Conservation (phyloP, 306 rosid genomes). For the Vicia faba region DNA sequence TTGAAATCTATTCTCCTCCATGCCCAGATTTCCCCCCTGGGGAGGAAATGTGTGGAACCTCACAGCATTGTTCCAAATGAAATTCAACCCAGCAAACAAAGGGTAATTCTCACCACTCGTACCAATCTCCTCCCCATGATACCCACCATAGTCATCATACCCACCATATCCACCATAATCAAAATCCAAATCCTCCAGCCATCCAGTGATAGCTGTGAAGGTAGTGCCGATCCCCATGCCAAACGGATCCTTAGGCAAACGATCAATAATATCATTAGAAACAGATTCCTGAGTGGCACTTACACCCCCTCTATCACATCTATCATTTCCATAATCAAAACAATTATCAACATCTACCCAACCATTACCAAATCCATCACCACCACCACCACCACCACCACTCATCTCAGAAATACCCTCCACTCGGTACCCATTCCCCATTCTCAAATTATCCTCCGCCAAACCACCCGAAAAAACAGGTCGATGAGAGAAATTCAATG, state of each 20-base stretch:
- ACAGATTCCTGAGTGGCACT: slow-evolving; percentile 61
- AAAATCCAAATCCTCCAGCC: slow-evolving; percentile 80
- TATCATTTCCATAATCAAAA: slow-evolving; percentile 67
- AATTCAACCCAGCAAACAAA: slow-evolving; percentile 68
- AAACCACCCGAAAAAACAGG: slow-evolving; percentile 38
- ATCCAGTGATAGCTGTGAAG: slow-evolving; percentile 71
- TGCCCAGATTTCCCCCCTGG: slow-evolving; percentile 16
- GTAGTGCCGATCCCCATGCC: slow-evolving; percentile 61
- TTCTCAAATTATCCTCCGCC: slow-evolving; percentile 53
- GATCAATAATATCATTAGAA: slow-evolving; percentile 76
- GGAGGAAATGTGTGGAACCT: slow-evolving; percentile 63
- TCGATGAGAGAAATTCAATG: slow-evolving; percentile 51
- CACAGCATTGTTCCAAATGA: slow-evolving; percentile 63
- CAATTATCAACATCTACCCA: slow-evolving; percentile 64
- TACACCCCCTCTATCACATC: slow-evolving; percentile 53
- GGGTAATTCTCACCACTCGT: slow-evolving; percentile 46
- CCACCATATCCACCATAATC: slow-evolving; percentile 63
- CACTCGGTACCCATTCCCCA: slow-evolving; percentile 58
- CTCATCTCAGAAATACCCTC: slow-evolving; percentile 62
- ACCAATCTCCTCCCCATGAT: slow-evolving; percentile 55
- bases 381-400: slow-evolving; percentile 38
- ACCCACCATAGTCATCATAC: slow-evolving; percentile 59
- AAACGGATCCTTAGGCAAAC: slow-evolving; percentile 91
- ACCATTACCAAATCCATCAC: slow-evolving; percentile 54
- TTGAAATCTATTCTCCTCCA: slow-evolving; percentile 42